Percentiles rank a stretch among this genome's conserved stretches.
These are phyloP conservation scores for Auricularia cornea DNA, from an alignment of 768 basidiomycete genomes.

Conservation along the genomic window DNA sequence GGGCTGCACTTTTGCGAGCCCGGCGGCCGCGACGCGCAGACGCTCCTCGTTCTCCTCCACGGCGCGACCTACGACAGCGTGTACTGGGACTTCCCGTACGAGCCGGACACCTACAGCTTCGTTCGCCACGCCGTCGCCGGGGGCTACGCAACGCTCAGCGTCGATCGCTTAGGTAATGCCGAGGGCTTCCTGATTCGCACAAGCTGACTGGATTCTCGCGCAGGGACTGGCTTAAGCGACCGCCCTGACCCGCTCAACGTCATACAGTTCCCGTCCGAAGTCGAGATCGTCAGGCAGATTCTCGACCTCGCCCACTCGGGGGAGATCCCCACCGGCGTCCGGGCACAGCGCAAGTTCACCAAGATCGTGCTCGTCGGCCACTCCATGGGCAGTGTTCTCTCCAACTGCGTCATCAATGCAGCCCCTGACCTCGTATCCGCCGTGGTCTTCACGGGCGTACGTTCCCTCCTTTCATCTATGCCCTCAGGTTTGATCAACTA, in stretches of 20 bases:
- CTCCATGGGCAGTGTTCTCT: not conserved
- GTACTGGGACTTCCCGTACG: not conserved
- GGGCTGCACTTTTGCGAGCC: not conserved
- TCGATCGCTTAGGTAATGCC: conserved; percentile 11
- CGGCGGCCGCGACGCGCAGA: not conserved
- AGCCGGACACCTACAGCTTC: conserved; percentile 6
- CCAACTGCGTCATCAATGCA: not conserved
- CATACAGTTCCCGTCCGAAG: no score
- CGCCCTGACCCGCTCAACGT: no score
- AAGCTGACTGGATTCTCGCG: not conserved
- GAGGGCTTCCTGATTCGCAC: not conserved
- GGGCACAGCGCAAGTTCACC: not conserved
- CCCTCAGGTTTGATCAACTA: no score
- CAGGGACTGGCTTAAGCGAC: not conserved
- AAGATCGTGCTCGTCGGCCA: not conserved
- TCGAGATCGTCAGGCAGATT: no score
- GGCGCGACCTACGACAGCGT: not conserved
- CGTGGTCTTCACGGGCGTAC: not conserved
- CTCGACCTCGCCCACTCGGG: no score
- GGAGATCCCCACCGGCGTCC: not conserved
- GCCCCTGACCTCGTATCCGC: not conserved
- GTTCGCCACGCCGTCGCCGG: conserved; percentile 8
- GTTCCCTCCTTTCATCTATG: not conserved
- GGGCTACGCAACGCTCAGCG: conserved; percentile 12
- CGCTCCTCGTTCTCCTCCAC: not conserved